Evolutionary conservation across 148 eudicot genomes (phyloP).

Genomic region (Hydrangea macrophylla): DNA sequence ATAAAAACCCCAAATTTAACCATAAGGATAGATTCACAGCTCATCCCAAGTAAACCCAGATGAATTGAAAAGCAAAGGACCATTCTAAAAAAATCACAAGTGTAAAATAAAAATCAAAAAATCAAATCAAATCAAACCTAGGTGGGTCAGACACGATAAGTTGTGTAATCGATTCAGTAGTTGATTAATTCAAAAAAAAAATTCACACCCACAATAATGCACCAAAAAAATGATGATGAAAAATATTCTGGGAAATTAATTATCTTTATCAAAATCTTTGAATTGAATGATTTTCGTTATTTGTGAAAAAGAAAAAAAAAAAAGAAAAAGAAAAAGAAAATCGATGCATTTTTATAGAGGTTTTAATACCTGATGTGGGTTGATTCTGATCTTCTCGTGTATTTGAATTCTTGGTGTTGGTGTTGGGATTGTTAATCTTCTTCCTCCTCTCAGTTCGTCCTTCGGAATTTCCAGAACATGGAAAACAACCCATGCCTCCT

Average conservation of each 20-base stretch:
- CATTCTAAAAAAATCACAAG: background rate
- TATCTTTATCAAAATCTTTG: background rate
- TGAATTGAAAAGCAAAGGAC: background rate
- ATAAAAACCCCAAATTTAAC: background rate
- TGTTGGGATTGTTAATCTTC: background rate
- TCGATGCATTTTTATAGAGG: background rate
- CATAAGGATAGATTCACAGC: background rate
- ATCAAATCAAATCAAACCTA: no score
- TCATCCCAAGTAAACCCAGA: background rate
- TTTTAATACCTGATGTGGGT: conserved; percentile 18
- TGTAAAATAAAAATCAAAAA: background rate
- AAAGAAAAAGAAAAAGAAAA: background rate
- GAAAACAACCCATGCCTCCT: conserved; percentile 26
- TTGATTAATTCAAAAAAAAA: background rate
- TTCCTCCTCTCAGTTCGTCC: conserved; percentile 12
- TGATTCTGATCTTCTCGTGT: conserved; percentile 16
- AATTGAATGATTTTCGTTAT: background rate
- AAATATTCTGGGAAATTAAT: background rate
- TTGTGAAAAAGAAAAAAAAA: background rate
- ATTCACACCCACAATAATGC: background rate
- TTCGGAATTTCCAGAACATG: conserved; percentile 18
- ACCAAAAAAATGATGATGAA: background rate
- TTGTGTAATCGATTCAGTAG: background rate
- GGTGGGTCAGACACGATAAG: background rate
- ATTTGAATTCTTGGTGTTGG: conserved; percentile 2